Evolutionary conservation across 306 rosid genomes (phyloP), one percentile per base, ranked within the genome.

Genomic region (Glycine latifolia): DNA sequence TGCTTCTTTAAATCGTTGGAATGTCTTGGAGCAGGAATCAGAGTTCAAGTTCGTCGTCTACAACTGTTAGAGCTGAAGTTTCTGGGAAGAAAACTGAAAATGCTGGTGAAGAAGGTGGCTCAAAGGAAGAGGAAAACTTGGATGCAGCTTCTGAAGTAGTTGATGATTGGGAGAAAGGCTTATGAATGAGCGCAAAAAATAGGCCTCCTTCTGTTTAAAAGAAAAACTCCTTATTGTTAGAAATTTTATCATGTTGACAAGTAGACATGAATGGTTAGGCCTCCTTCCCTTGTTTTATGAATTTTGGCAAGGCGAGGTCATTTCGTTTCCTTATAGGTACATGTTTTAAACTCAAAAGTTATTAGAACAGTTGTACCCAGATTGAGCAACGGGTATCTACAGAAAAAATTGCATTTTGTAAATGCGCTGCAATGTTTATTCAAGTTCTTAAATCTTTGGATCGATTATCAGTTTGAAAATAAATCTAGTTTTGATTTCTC

Each of bases 111-210:
- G 31, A 26, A 26, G 31, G 31, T 26, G 82, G 88, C 0, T 48
- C 82, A 68, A 83, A 49, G 75, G 62, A 76, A 60, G 73, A 4
- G 16, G 88, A 68, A 52, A 82, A 59, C 43, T n/a, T 15, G 1
- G 73, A 73, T 66, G 83, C 55, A 73, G 55, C 81, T 69, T 86
- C 91, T 79, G 97, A 92, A 85, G 97, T 85, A 79, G 95, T 84
- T 13, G 97, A 94, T 78, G 97, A 91, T 83, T 94, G 97, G 98
- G 98, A 94, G 91, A 85, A 85, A 92, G 82, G 97, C 97, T 78
- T 92, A 76, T 81, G 95, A 91, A 67, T 88, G 78, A 84, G 60
- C 5, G 6, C 3, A 16, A 15, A 26, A 6, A 71, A 65, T 5
- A 46, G 50, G 61, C 47, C 52, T 16, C 31, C 15, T 16, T 56